Conservation (phyloP, 306 rosid genomes). For the Gastrolobium bilobum region DNA sequence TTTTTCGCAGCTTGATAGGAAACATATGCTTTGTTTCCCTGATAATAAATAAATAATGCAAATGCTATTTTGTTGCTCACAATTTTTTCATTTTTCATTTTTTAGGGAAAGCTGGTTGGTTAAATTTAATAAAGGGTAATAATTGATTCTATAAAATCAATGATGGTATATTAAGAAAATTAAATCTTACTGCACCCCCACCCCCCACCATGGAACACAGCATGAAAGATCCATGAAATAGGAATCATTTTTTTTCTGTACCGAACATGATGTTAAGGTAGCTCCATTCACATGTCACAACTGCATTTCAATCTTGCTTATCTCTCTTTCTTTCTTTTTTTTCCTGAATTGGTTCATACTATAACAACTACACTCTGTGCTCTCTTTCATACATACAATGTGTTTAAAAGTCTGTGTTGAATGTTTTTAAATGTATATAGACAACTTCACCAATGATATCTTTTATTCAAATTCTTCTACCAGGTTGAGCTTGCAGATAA, state of each 20-base stretch:
- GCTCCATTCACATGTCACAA: not conserved
- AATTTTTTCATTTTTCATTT: not conserved
- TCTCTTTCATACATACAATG: not conserved
- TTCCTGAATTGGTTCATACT: constrained; percentile 13
- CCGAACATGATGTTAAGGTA: not conserved
- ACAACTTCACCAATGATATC: constrained; percentile 34
- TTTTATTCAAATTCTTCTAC: constrained; percentile 43
- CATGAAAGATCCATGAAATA: too few species aligned
- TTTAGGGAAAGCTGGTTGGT: not conserved
- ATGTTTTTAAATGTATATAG: constrained; percentile 5
- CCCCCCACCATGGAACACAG: not conserved
- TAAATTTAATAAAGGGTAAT: not conserved
- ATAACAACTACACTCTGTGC: not conserved
- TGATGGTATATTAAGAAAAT: not conserved
- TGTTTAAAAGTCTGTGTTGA: constrained; percentile 20
- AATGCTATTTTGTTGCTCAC: not conserved
- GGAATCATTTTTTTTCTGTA: not conserved
- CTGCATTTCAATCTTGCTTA: not conserved
- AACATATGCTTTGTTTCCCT: not conserved
- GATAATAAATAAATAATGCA: not conserved
- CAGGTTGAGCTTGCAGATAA: constrained; percentile 98
- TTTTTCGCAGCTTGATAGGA: not conserved
- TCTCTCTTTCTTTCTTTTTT: not conserved
- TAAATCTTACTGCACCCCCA: not conserved
- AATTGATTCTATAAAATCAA: not conserved